These are phyloP conservation scores for Lepidium aucheri DNA, from an alignment of 345 rosid species.

Conservation along the genomic window DNA sequence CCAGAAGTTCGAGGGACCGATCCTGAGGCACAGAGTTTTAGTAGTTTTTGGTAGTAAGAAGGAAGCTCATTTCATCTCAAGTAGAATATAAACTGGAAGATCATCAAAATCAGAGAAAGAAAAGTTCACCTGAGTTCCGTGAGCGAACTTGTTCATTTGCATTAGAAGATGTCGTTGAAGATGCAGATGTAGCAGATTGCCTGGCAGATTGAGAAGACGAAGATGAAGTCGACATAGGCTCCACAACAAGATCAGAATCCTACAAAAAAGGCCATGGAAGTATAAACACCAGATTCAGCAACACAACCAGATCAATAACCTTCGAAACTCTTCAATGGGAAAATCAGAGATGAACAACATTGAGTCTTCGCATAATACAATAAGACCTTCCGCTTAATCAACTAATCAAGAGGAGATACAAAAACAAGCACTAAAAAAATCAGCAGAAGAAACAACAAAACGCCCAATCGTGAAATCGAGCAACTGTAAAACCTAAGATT, in stretches of 20 bases:
- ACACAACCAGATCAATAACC: neutral
- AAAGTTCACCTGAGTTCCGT: slow-evolving; percentile 47
- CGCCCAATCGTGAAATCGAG: neutral
- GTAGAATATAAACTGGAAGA: neutral
- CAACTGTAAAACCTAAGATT: neutral
- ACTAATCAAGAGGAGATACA: neutral
- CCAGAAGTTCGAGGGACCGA: slow-evolving; percentile 58
- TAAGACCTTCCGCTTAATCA: neutral
- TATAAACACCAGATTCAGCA: slow-evolving; percentile 1
- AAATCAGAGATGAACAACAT: neutral
- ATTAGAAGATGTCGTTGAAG: slow-evolving; percentile 38
- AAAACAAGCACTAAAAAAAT: neutral
- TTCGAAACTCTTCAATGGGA: neutral
- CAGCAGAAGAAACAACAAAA: slow-evolving; percentile 1
- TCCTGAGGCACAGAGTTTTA: slow-evolving; percentile 34
- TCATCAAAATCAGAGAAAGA: neutral
- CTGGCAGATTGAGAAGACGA: slow-evolving; percentile 55
- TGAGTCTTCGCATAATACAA: neutral
- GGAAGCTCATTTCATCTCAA: neutral
- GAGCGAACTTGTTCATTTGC: slow-evolving; percentile 44
- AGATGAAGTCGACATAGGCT: slow-evolving; percentile 62
- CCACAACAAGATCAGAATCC: slow-evolving; percentile 90
- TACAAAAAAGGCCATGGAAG: slow-evolving; percentile 23
- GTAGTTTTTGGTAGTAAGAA: neutral
- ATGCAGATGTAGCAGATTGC: slow-evolving; percentile 49